Evolutionary conservation across 2,329 filamentous ascomycete species (phyloP).

Genomic region (Tympanopsis confertula): DNA sequence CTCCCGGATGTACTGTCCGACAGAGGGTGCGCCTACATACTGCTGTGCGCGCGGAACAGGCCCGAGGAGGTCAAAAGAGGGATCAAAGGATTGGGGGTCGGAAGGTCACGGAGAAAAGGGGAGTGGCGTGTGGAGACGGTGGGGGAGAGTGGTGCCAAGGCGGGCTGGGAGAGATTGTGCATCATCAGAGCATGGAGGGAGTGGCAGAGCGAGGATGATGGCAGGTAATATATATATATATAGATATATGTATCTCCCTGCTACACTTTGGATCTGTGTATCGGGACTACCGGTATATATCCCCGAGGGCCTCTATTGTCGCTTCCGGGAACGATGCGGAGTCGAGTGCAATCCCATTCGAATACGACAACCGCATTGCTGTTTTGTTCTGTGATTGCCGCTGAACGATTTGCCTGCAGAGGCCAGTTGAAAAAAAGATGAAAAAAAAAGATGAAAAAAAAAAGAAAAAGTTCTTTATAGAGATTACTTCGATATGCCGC

Average conservation of each 20-base stretch:
- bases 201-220: slow-evolving; percentile 5
- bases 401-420: too few species aligned
- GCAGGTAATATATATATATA: not conserved
- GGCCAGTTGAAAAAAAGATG: too few species aligned
- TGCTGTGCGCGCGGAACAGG: slow-evolving; percentile 84
- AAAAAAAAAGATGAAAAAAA: too few species aligned
- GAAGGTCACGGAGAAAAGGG: slow-evolving; percentile 18
- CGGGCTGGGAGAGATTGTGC: slow-evolving; percentile 88
- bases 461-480: too few species aligned
- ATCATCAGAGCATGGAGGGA: slow-evolving; percentile 75
- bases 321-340: not conserved
- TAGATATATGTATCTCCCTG: slow-evolving; percentile 1
- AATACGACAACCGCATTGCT: too few species aligned
- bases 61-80: slow-evolving; percentile 61
- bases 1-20: slow-evolving; percentile 52
- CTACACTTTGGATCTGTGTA: slow-evolving; percentile 7
- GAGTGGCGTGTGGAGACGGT: slow-evolving; percentile 69
- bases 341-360: too few species aligned
- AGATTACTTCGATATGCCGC: slow-evolving; percentile 1
- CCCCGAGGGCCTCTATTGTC: slow-evolving; percentile 1
- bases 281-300: slow-evolving; percentile 6
- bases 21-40: slow-evolving; percentile 73
- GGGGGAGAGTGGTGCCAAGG: slow-evolving; percentile 71
- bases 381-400: too few species aligned
- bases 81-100: slow-evolving; percentile 42